phyloP scores from a whole-genome alignment of 257 asterid species.

The Capsicum pubescens region DNA sequence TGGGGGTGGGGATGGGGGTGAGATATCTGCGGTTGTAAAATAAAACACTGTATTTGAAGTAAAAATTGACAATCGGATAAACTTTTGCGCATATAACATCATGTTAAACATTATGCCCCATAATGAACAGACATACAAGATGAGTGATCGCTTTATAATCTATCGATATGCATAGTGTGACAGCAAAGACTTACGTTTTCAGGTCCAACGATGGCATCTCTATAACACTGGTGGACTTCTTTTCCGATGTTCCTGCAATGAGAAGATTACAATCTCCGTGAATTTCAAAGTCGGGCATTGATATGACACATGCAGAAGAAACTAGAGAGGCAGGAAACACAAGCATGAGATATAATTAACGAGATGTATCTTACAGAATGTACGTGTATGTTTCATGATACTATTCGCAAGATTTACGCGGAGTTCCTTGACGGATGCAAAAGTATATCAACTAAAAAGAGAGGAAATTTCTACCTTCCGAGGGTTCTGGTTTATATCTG shows the following conservation, averaged over 20 bases:
- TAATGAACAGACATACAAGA: neutral
- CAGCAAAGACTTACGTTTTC: slow-evolving; percentile 58
- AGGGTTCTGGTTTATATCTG: slow-evolving; percentile 71
- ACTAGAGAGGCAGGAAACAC: too few relatives aligned
- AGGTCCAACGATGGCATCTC: slow-evolving; percentile 66
- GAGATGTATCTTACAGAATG: neutral
- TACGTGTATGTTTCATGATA: neutral
- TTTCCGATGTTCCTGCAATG: slow-evolving; percentile 57
- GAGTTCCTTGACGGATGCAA: neutral
- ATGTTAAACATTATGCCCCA: neutral
- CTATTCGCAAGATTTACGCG: neutral
- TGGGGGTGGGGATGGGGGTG: too few relatives aligned
- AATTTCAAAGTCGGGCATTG: too few relatives aligned
- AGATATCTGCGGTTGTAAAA: too few relatives aligned
- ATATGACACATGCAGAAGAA: too few relatives aligned
- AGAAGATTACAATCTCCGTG: neutral
- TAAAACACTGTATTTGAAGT: too few relatives aligned
- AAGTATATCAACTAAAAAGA: slow-evolving; percentile 19
- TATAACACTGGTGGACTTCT: slow-evolving; percentile 48
- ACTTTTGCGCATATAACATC: too few relatives aligned
- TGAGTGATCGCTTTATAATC: neutral
- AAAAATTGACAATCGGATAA: too few relatives aligned
- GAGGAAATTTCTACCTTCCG: slow-evolving; percentile 60
- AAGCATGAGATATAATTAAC: too few relatives aligned
- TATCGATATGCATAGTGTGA: slow-evolving; percentile 19